Conservation (phyloP, 1,284 basidiomycete species). For the Heterobasidion parviporum region DNA sequence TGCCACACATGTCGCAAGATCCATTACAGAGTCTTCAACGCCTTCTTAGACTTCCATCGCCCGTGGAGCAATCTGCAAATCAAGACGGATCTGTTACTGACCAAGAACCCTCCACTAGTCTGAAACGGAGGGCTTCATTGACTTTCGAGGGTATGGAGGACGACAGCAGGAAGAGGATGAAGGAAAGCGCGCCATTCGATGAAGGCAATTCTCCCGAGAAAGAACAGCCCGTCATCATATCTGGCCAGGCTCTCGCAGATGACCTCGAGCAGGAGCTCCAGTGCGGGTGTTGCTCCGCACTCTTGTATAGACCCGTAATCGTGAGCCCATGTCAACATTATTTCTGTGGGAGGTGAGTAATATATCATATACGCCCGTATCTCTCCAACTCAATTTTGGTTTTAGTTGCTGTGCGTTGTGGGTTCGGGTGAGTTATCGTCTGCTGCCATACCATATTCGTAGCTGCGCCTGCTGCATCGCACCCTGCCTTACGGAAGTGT, state of each 20-base stretch:
- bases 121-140: constrained; percentile 58
- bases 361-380: constrained; percentile 4
- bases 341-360: constrained; percentile 71
- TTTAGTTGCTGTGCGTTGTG: constrained; percentile 66
- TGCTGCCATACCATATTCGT: not conserved
- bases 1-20: not conserved
- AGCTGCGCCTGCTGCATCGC: not conserved
- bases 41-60: not conserved
- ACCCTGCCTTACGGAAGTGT: no score
- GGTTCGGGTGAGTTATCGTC: constrained; percentile 55
- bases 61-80: not conserved
- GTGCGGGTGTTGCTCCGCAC: constrained; percentile 74
- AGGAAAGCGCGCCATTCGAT: constrained; percentile 30
- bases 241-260: constrained; percentile 37
- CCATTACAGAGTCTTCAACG: not conserved
- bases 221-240: constrained; percentile 12
- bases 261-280: constrained; percentile 65
- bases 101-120: constrained; percentile 8
- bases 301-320: constrained; percentile 69
- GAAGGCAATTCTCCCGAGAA: constrained; percentile 8
- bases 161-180: constrained; percentile 52
- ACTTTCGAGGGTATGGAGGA: constrained; percentile 45
- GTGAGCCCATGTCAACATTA: constrained; percentile 77
- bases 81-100: not conserved
- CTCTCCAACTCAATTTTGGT: constrained; percentile 7